Evolutionary conservation across 106 monocot genomes (phyloP), one percentile per base, ranked within the genome.

Genomic region (Allium cepa): DNA sequence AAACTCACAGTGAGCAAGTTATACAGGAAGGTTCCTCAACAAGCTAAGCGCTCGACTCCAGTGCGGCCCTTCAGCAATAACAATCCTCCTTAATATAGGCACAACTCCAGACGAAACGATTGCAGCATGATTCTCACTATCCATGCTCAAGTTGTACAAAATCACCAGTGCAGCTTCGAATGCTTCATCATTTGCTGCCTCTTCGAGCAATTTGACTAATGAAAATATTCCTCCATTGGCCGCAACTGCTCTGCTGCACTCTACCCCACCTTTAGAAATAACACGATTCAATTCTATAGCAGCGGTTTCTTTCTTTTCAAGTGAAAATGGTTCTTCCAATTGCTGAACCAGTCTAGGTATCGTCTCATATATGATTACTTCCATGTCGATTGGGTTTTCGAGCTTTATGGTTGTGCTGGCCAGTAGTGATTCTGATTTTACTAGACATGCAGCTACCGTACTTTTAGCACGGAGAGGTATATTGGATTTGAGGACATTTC

Each of bases 331-430:
- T 7, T 48, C 69, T 36, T 53, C 80, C 73, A 92, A 81, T 58
- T 83, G 82, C 61, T 85, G 88, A 15, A 93, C 72, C 8, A 93
- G 74, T 64, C 88, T 81, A 14, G 92, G 92, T 53, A 93, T 93
- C 45, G 80, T 82, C 51, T 88, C 85, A 28, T 93, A 83, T 7
- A 88, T 45, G 12, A 69, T 79, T 53, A 93, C 83, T 63, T 93
- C 92, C 60, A 79, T 60, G 53, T 79, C 74, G 47, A 88, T 62
- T 15, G 79, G 69, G 46, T 73, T 50, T 7, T 53, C 49, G n/a
- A 49, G 51, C 10, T 55, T 10, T 3, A 66, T 71, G 22, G 10
- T 26, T 10, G 58, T 53, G 7, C 53, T 57, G 26, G 60, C 60
- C 36, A 64, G 17, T 47, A 71, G 67, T 5, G 85, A 75, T 63